Evolutionary conservation across 2,329 filamentous ascomycete species (phyloP).

Genomic region (Conoideocrella luteorostrata): DNA sequence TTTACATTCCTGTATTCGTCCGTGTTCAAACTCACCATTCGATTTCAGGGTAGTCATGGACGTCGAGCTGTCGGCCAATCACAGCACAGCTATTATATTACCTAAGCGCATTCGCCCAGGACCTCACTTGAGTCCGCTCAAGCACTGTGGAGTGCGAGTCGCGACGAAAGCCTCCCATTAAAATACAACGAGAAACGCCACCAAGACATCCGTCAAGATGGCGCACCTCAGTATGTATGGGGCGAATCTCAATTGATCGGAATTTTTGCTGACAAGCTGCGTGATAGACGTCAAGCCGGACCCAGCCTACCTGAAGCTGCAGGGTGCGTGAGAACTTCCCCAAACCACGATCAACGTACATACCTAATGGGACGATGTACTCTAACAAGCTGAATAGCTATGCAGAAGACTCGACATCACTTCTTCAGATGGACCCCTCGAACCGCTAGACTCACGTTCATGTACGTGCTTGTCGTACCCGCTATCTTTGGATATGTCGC

Average conservation of each 20-base stretch:
- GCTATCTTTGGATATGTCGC: conserved; percentile 62
- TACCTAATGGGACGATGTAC: neutral
- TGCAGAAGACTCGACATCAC: conserved; percentile 79
- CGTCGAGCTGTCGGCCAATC: conserved; percentile 5
- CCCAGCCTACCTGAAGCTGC: conserved; percentile 35
- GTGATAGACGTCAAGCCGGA: conserved; percentile 33
- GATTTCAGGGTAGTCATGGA: neutral
- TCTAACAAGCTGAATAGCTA: conserved; percentile 49
- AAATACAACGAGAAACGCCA: conserved; percentile 17
- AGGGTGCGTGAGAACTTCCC: conserved; percentile 24
- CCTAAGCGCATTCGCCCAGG: too few relatives aligned
- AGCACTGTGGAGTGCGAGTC: too few relatives aligned
- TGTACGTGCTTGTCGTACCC: conserved; percentile 71
- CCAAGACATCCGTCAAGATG: conserved; percentile 25
- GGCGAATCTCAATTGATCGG: neutral
- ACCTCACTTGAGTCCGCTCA: too few relatives aligned
- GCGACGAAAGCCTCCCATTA: conserved; percentile 13
- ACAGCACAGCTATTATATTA: conserved; percentile 1
- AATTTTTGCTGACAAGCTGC: conserved; percentile 19
- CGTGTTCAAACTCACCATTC: neutral
- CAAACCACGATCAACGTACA: conserved; percentile 4
- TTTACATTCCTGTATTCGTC: too few relatives aligned
- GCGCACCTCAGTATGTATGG: conserved; percentile 31
- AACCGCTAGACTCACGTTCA: conserved; percentile 72
- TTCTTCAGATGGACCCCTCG: conserved; percentile 91